Evolutionary conservation across 1,284 basidiomycete genomes (phyloP), one percentile per base, ranked within the genome.

Genomic region (Inonotus hispidus): DNA sequence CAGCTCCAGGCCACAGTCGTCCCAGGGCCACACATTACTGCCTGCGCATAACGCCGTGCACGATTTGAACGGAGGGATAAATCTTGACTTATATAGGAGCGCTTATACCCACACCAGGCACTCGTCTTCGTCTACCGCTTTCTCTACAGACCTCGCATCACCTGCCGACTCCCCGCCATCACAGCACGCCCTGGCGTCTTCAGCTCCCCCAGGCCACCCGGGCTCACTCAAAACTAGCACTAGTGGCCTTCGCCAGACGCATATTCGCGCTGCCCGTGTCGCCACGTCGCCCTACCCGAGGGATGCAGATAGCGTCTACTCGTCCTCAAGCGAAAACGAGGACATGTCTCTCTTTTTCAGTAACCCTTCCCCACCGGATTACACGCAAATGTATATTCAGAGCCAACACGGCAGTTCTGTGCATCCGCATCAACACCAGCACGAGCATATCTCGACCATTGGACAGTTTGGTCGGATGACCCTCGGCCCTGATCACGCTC

Each of bases 261-360:
- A 89, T 54, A 61, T 64, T 59, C 64, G 66, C 47, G 63, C 66
- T 64, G 87, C 88, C 62, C 83, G 88, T 66, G 85, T 81, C 59
- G 86, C 85, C 58, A 85, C 87, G 45, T 90, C 88, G 59, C 89
- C 89, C 43, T 92, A 92, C 73, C 87, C 89, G 60, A 83, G 90
- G 63, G 90, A 92, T 71, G 84, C 85, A 23, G 88, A 91, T 76
- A 87, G 85, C 71, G 88, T 91, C 63, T 89, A 92, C 69, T 92
- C 90, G 13, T 91, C 89, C 41, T 90, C 88, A 53, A 87, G 84
- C 74, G 90, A 92, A 75, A 87, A 90, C 21, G 90, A 92, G 69
- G 90, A 92, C 72, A 81, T 91, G 65, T 79, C 87, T 66, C 85
- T 90, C 83, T 90, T 83, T 72, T 79, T 91, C 61, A 76, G 76